Percentiles rank a stretch among this genome's conserved stretches.
Conservation (phyloP, 2,329 filamentous ascomycete species). For the Cladosporium sp. region DNA sequence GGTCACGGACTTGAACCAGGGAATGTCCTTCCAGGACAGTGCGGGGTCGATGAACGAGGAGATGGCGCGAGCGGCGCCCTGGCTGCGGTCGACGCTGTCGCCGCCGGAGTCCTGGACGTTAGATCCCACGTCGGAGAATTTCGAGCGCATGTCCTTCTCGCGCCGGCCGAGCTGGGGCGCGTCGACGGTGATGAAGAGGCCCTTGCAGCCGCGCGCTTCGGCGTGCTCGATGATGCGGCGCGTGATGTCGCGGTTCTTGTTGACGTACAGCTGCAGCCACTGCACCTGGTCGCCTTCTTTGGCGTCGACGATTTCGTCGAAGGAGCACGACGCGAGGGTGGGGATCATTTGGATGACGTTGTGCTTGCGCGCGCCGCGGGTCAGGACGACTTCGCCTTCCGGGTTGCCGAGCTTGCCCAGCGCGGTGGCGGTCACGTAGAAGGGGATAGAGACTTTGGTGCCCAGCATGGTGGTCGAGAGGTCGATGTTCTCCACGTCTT, state of each 20-base stretch:
- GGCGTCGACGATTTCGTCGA: slow-evolving; percentile 95
- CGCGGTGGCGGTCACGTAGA: slow-evolving; percentile 95
- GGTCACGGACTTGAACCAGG: slow-evolving; percentile 89
- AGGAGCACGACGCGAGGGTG: slow-evolving; percentile 91
- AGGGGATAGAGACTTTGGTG: slow-evolving; percentile 75
- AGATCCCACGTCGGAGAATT: slow-evolving; percentile 68
- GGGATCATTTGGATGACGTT: slow-evolving; percentile 98
- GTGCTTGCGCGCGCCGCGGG: slow-evolving; percentile 77
- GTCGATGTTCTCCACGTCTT: slow-evolving; percentile 85
- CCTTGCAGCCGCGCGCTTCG: slow-evolving; percentile 86
- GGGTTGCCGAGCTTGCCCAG: slow-evolving; percentile 91
- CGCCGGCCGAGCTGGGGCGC: slow-evolving; percentile 90
- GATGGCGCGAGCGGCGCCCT: slow-evolving; percentile 92
- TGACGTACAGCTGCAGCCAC: slow-evolving; percentile 87
- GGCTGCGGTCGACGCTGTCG: slow-evolving; percentile 72
- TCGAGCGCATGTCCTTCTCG: slow-evolving; percentile 96
- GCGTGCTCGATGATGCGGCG: slow-evolving; percentile 87
- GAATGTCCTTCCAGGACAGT: slow-evolving; percentile 81
- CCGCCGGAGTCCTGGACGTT: slow-evolving; percentile 70
- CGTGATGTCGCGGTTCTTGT: slow-evolving; percentile 90
- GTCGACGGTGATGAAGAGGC: slow-evolving; percentile 96
- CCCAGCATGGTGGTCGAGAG: slow-evolving; percentile 92
- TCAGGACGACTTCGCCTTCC: slow-evolving; percentile 90
- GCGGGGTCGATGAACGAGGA: slow-evolving; percentile 94
- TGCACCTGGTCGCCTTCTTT: slow-evolving; percentile 75